These are phyloP conservation scores for Drechslerella coelobrocha DNA, from an alignment of 2,329 filamentous ascomycete genomes.

Conservation along the genomic window DNA sequence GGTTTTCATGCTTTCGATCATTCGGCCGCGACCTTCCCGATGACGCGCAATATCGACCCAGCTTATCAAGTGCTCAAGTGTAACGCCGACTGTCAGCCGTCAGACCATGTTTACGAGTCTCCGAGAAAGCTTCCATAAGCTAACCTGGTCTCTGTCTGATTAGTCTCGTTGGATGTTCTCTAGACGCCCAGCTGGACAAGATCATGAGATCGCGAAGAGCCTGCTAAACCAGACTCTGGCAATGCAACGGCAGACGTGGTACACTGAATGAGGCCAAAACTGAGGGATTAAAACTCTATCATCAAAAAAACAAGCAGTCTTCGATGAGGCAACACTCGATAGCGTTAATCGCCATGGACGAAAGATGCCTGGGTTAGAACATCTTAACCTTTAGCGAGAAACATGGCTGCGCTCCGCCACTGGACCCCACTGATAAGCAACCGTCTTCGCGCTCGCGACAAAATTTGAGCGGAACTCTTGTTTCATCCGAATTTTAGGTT, in stretches of 20 bases:
- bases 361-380: background rate
- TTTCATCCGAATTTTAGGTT: constrained; percentile 26
- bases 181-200: too few relatives aligned
- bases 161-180: too few relatives aligned
- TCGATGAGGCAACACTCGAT: background rate
- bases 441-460: background rate
- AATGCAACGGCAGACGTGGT: background rate
- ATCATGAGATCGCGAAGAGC: too few relatives aligned
- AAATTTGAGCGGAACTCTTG: constrained; percentile 23
- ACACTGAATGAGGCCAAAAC: background rate
- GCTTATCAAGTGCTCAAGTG: too few relatives aligned
- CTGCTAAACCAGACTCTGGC: background rate
- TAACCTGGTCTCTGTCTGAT: too few relatives aligned
- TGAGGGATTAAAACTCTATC: constrained; percentile 9
- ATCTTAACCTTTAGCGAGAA: constrained; percentile 3
- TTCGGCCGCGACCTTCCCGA: too few relatives aligned
- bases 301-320: too few relatives aligned
- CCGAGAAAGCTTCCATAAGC: too few relatives aligned
- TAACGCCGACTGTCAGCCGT: too few relatives aligned
- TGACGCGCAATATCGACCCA: too few relatives aligned
- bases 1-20: too few relatives aligned
- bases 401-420: constrained; percentile 14
- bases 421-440: constrained; percentile 15
- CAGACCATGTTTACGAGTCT: too few relatives aligned
- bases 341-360: background rate